Percentiles rank a stretch among this genome's conserved stretches.
Conservation (phyloP, 257 asterid genomes). For the Nicotiana paniculata region DNA sequence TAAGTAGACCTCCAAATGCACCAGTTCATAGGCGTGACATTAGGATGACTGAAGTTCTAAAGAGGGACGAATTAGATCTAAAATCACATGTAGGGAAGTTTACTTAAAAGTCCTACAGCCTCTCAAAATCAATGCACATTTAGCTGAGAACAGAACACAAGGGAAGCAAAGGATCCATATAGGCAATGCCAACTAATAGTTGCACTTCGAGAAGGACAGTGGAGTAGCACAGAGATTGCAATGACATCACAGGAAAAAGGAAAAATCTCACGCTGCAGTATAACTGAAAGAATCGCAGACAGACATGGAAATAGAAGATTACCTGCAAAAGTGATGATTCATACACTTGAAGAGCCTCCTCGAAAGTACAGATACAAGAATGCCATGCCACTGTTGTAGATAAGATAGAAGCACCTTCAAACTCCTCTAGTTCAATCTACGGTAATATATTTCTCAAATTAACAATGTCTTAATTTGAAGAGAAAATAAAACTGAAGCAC, state of each 20-base stretch:
- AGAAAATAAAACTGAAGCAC: neutral
- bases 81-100: neutral
- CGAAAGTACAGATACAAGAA: slow-evolving; percentile 43
- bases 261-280: neutral
- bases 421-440: slow-evolving; percentile 80
- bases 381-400: slow-evolving; percentile 70
- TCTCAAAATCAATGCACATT: neutral
- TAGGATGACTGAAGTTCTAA: neutral
- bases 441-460: slow-evolving; percentile 5
- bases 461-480: neutral
- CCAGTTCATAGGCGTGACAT: neutral
- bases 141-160: neutral
- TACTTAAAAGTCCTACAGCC: neutral
- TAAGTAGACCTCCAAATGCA: neutral
- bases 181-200: neutral
- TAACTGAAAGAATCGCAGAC: neutral
- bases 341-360: slow-evolving; percentile 49
- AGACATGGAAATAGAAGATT: slow-evolving; percentile 19
- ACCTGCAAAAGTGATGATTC: slow-evolving; percentile 66
- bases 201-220: neutral
- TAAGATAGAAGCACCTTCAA: slow-evolving; percentile 54
- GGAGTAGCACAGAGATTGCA: neutral
- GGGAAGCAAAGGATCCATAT: neutral
- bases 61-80: neutral
- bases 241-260: neutral